Percentiles rank a stretch among this genome's conserved stretches.
Conservation (phyloP, 352 stramenopile genomes). For the Lagenidium sp. region DNA sequence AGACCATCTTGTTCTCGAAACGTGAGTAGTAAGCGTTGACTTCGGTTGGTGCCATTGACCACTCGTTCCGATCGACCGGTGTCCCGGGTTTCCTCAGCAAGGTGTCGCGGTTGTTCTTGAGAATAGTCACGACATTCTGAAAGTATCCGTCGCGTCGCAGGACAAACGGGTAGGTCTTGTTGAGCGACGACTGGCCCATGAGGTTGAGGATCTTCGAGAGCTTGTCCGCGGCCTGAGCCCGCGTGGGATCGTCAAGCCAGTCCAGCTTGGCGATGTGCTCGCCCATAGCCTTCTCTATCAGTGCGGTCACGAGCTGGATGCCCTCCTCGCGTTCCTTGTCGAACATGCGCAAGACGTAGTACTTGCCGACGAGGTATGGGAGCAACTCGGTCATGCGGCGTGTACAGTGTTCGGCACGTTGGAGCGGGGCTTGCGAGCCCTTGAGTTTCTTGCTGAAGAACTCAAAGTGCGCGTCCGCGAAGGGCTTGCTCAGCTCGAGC, state of each 20-base stretch:
- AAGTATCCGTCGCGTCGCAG: constrained; percentile 30
- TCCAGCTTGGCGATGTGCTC: constrained; percentile 74
- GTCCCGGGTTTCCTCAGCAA: constrained; percentile 21
- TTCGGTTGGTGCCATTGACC: constrained; percentile 84
- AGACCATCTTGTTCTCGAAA: constrained; percentile 86
- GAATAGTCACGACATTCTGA: constrained; percentile 33
- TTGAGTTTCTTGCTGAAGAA: constrained; percentile 74
- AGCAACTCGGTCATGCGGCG: constrained; percentile 15
- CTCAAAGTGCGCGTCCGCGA: constrained; percentile 80
- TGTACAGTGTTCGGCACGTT: constrained; percentile 56
- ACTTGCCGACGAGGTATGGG: constrained; percentile 44
- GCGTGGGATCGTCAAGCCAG: constrained; percentile 85
- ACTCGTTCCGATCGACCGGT: constrained; percentile 49
- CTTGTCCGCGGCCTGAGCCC: constrained; percentile 69
- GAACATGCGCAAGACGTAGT: constrained; percentile 79
- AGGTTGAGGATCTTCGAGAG: constrained; percentile 34
- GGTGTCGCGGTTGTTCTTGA: constrained; percentile 13
- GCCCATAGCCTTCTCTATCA: constrained; percentile 67
- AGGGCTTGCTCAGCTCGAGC: constrained; percentile 32
- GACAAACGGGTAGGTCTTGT: constrained; percentile 21
- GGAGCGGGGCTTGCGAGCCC: constrained; percentile 44
- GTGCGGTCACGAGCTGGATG: constrained; percentile 74
- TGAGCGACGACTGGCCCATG: constrained; percentile 25
- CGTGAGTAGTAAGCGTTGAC: constrained; percentile 84
- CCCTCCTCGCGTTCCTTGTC: constrained; percentile 48